phyloP scores from a whole-genome alignment of 768 basidiomycete genomes.

The Vishniacozyma victoriae region DNA sequence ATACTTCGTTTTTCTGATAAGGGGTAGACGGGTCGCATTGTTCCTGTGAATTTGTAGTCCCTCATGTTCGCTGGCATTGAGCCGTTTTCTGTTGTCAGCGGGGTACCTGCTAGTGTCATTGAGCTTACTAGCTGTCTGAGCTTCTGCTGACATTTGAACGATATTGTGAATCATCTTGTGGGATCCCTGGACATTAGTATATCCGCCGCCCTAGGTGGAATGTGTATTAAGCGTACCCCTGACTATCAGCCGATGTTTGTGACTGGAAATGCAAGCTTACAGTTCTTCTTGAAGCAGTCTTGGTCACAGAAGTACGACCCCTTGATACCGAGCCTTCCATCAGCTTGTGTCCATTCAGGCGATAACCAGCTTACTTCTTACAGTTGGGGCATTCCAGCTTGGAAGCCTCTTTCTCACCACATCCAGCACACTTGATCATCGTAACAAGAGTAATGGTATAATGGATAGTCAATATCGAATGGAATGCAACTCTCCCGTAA shows the following conservation, averaged over 20 bases:
- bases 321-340: constrained; percentile 45
- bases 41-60: constrained; percentile 69
- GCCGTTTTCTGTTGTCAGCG: constrained; percentile 56
- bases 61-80: constrained; percentile 67
- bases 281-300: constrained; percentile 91
- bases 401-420: constrained; percentile 72
- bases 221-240: too few relatives aligned
- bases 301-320: constrained; percentile 74
- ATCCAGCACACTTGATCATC: constrained; percentile 44
- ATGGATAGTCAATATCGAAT: not conserved
- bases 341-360: not conserved
- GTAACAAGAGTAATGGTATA: not conserved
- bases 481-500: too few relatives aligned
- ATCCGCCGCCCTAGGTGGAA: too few relatives aligned
- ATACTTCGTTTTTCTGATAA: constrained; percentile 68
- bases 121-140: constrained; percentile 36
- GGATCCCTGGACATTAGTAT: constrained; percentile 14
- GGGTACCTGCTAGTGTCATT: not conserved
- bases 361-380: constrained; percentile 60
- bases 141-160: constrained; percentile 42
- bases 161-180: constrained; percentile 46
- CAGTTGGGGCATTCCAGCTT: constrained; percentile 89
- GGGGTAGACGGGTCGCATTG: constrained; percentile 79
- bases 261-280: constrained; percentile 52
- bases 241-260: not conserved